These are phyloP conservation scores for Phytophthora idaei DNA, from an alignment of 352 stramenopile genomes.

Conservation along the genomic window DNA sequence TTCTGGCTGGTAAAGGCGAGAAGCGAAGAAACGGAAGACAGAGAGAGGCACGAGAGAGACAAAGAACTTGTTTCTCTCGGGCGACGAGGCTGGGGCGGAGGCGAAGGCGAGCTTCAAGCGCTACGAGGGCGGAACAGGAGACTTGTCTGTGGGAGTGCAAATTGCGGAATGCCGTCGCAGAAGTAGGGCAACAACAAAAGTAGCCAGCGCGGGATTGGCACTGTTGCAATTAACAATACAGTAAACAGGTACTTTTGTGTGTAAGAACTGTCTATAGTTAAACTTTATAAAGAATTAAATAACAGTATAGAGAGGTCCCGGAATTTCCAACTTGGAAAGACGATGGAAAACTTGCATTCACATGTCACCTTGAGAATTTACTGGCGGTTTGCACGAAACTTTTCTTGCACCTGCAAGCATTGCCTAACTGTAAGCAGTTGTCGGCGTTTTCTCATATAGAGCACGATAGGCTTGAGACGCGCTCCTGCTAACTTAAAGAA, in stretches of 20 bases:
- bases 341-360: slow-evolving; percentile 6
- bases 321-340: not conserved
- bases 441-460: slow-evolving; percentile 10
- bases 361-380: slow-evolving; percentile 26
- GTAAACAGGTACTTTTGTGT: not conserved
- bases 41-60: slow-evolving; percentile 27
- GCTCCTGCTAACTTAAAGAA: not conserved
- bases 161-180: slow-evolving; percentile 36
- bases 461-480: slow-evolving; percentile 4
- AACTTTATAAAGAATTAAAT: not conserved
- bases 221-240: not conserved
- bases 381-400: slow-evolving; percentile 18
- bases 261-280: not conserved
- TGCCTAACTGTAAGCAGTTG: slow-evolving; percentile 21
- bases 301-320: not conserved
- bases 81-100: slow-evolving; percentile 6
- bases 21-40: slow-evolving; percentile 24
- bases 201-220: slow-evolving; percentile 23
- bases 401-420: slow-evolving; percentile 5
- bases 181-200: slow-evolving; percentile 12
- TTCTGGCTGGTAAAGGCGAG: slow-evolving; percentile 3
- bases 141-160: slow-evolving; percentile 24
- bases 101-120: slow-evolving; percentile 14
- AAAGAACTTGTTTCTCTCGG: slow-evolving; percentile 7
- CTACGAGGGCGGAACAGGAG: slow-evolving; percentile 11